Evolutionary conservation across 2,329 filamentous ascomycete species (phyloP), one percentile per base, ranked within the genome.

Genomic region (Chalaropsis ovoidea): DNA sequence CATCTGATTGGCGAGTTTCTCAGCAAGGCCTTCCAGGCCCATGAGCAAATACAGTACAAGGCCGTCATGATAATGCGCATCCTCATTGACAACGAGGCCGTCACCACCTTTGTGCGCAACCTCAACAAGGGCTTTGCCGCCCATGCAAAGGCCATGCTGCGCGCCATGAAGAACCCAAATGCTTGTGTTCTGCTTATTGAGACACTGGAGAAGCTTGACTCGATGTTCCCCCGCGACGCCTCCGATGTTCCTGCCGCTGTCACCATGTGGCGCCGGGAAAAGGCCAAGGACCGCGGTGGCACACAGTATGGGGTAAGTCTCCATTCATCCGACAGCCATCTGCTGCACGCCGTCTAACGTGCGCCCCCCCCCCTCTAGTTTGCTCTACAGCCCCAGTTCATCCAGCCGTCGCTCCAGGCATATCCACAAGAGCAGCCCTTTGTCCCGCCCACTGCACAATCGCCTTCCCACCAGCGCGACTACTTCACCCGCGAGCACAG

Each of bases 61-160:
- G 88, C 90, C 69, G 86, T 97, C 72, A 97, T 97, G 94, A 82
- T 99, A 65, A 81, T 95, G 70, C 87, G 93, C 68, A 99, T 99
- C 72, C 79, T 99, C 69, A 82, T 86, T 70, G 92, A 97, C 75
- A 96, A 99, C 74, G 94, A 94, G 0, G 93, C 93, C 39, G 62
- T 68, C 10, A 81, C 82, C 64, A 90, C 86, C 1, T 99, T 99
- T 72, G 96, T 93, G n/a, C 83, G 88, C 70, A 92, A 95, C 74
- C 76, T 97, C 52, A 92, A 96, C 75, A 81, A 86, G 72, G 90
- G 90, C 71, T 97, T 96, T 72, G 84, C 89, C 64, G 81, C 87
- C 52, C 85, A 85, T 0, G 77, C 89, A 17, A 93, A 92, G 76
- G 82, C 89, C 52, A 76, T 96, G 67, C 78, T 97, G 68, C 84